These are phyloP conservation scores for Cetraspora pellucida DNA, from an alignment of 192 early-diverging fungal genomes.

Conservation along the genomic window DNA sequence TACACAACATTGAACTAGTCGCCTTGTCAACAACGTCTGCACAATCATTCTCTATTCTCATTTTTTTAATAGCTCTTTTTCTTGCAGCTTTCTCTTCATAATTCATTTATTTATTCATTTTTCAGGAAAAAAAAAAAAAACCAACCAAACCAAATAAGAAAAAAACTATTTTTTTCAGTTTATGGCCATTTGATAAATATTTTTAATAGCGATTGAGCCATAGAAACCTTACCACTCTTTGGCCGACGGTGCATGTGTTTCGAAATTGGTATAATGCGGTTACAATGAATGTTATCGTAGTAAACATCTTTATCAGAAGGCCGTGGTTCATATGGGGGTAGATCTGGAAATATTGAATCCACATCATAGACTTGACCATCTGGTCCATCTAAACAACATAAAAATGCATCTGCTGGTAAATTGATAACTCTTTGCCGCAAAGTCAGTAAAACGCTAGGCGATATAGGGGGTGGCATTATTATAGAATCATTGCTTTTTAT, in stretches of 20 bases:
- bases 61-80: neutral
- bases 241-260: neutral
- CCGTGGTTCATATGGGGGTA: conserved; percentile 52
- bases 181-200: neutral
- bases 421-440: conserved; percentile 43
- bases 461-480: conserved; percentile 47
- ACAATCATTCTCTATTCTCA: neutral
- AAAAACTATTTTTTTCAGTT: neutral
- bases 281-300: conserved; percentile 57
- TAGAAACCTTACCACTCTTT: neutral
- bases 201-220: too few relatives aligned
- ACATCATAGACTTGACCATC: conserved; percentile 43
- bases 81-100: neutral
- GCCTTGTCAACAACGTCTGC: too few relatives aligned
- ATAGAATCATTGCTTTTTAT: conserved; percentile 42
- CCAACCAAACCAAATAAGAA: too few relatives aligned
- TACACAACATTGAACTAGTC: neutral
- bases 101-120: neutral
- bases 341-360: conserved; percentile 52
- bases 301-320: conserved; percentile 58
- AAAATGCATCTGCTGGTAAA: conserved; percentile 42
- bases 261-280: conserved; percentile 56
- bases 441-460: conserved; percentile 45
- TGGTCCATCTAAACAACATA: conserved; percentile 36
- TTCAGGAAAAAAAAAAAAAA: neutral